Evolutionary conservation across 495 filamentous ascomycete genomes (phyloP).

Genomic region (Neurospora tetrasperma): DNA sequence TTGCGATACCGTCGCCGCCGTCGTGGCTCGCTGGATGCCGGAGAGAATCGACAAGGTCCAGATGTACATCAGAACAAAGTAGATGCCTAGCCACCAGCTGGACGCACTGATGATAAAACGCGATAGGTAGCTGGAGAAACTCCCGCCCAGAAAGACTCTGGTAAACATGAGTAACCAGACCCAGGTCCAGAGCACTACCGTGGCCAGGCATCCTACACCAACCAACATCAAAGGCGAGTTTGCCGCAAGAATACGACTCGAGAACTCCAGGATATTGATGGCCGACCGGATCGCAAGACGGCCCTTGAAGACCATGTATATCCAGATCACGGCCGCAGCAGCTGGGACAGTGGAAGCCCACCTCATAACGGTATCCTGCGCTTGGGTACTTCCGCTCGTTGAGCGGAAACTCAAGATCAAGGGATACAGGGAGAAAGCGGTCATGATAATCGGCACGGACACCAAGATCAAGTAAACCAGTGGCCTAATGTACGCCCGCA

Average conservation of each 20-base stretch:
- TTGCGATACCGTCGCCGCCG: slow-evolving; percentile 90
- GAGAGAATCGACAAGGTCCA: slow-evolving; percentile 84
- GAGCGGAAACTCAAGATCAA: slow-evolving; percentile 84
- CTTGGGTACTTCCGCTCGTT: slow-evolving; percentile 50
- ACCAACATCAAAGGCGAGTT: slow-evolving; percentile 76
- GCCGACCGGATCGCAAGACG: slow-evolving; percentile 71
- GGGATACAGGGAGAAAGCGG: slow-evolving; percentile 83
- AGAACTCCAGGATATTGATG: slow-evolving; percentile 81
- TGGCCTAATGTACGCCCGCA: slow-evolving; percentile 74
- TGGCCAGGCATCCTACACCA: slow-evolving; percentile 65
- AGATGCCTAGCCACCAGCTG: slow-evolving; percentile 84
- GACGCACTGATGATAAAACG: slow-evolving; percentile 70
- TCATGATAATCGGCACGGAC: slow-evolving; percentile 73
- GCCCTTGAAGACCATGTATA: slow-evolving; percentile 66
- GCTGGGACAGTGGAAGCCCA: slow-evolving; percentile 73
- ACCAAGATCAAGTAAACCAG: slow-evolving; percentile 70
- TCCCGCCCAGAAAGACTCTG: slow-evolving; percentile 80
- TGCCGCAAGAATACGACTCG: slow-evolving; percentile 72
- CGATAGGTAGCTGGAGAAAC: slow-evolving; percentile 48
- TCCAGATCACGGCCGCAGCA: slow-evolving; percentile 64
- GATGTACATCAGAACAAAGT: slow-evolving; percentile 86
- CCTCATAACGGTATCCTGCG: slow-evolving; percentile 85
- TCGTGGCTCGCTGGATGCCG: slow-evolving; percentile 80
- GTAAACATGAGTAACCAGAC: slow-evolving; percentile 96
- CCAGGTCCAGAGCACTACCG: slow-evolving; percentile 85